These are phyloP conservation scores for Viridothelium virens DNA, from an alignment of 495 filamentous ascomycete species.

Conservation along the genomic window DNA sequence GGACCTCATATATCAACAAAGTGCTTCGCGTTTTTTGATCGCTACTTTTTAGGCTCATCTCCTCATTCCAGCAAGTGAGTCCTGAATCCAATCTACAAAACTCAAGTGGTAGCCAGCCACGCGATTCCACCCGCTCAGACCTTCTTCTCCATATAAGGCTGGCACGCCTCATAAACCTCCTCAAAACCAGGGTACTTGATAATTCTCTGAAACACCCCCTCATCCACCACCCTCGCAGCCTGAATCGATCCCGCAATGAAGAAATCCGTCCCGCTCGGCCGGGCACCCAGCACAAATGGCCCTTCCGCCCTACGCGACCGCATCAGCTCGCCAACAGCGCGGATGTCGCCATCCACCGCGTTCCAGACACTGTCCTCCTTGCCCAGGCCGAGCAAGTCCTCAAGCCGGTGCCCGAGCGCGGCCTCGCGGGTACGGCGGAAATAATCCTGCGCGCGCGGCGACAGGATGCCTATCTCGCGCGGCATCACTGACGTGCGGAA, in stretches of 20 bases:
- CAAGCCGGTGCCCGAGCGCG: constrained; percentile 31
- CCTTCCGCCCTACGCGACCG: constrained; percentile 33
- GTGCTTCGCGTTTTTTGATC: not conserved
- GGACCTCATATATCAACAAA: not conserved
- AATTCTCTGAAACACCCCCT: constrained; percentile 33
- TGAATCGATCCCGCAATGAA: constrained; percentile 37
- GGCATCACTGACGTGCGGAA: constrained; percentile 32
- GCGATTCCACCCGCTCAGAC: constrained; percentile 22
- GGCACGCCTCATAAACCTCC: constrained; percentile 37
- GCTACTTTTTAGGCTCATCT: not conserved
- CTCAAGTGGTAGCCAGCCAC: constrained; percentile 12
- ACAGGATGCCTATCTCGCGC: constrained; percentile 37
- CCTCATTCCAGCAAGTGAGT: constrained; percentile 12
- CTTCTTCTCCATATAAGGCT: constrained; percentile 36
- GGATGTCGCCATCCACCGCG: constrained; percentile 24
- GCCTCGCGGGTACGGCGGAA: constrained; percentile 39
- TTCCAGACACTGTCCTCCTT: constrained; percentile 34
- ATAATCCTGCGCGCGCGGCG: constrained; percentile 36
- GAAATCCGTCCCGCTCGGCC: constrained; percentile 36
- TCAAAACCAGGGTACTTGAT: constrained; percentile 29
- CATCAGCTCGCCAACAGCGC: constrained; percentile 31
- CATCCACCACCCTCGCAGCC: constrained; percentile 34
- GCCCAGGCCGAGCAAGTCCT: constrained; percentile 33
- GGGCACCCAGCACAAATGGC: constrained; percentile 36
- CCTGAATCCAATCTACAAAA: constrained; percentile 12